phyloP scores from a whole-genome alignment of 2,329 filamentous ascomycete species.

The Thermoascus crustaceus region DNA sequence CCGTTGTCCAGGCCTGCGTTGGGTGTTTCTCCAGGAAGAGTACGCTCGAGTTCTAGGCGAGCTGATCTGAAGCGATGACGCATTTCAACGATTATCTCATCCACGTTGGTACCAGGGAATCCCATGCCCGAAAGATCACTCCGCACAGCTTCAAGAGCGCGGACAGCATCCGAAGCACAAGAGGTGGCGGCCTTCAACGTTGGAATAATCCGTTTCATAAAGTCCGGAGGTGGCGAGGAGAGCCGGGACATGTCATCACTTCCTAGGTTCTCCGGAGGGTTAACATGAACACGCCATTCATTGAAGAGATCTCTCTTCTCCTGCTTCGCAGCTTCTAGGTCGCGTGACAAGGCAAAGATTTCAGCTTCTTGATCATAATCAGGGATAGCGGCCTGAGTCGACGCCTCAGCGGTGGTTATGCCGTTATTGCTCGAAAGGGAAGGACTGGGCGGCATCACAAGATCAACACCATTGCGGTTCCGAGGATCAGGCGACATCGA shows the following conservation, averaged over 20 bases:
- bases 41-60: conserved; percentile 36
- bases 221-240: conserved; percentile 29
- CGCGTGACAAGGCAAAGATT: conserved; percentile 21
- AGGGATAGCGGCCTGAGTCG: conserved; percentile 12
- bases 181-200: conserved; percentile 27
- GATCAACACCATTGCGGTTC: conserved; percentile 6
- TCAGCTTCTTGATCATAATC: conserved; percentile 17
- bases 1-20: conserved; percentile 30
- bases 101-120: conserved; percentile 24
- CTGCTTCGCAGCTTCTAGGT: conserved; percentile 31
- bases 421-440: conserved; percentile 9
- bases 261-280: conserved; percentile 15
- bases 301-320: conserved; percentile 35
- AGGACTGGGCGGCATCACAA: conserved; percentile 13
- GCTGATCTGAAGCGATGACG: conserved; percentile 33
- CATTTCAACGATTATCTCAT: conserved; percentile 30
- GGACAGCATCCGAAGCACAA: conserved; percentile 31
- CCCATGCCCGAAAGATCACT: conserved; percentile 31
- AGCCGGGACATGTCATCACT: conserved; percentile 15
- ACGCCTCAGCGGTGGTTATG: conserved; percentile 10
- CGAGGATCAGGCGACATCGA: conserved; percentile 26
- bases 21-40: conserved; percentile 37
- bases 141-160: conserved; percentile 27
- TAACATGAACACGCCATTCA: conserved; percentile 27
- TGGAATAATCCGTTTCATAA: conserved; percentile 29